phyloP scores from a whole-genome alignment of 2,329 filamentous ascomycete genomes.

The Aspergillus sp. region DNA sequence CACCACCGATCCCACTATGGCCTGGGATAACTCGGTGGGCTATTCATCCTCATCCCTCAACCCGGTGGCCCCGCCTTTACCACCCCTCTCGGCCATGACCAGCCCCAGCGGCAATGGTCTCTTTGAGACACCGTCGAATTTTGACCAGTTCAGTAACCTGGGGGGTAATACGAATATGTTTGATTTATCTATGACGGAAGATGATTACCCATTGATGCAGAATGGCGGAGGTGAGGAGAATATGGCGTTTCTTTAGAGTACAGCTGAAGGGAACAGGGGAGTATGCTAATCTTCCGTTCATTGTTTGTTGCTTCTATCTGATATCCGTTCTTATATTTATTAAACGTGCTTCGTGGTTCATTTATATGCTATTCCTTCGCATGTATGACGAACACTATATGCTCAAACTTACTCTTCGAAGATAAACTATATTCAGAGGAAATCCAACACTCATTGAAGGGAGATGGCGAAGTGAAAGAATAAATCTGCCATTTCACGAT shows the following conservation, averaged over 20 bases:
- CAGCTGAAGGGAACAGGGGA: background rate
- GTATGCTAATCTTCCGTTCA: too few relatives aligned
- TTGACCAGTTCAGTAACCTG: background rate
- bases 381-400: background rate
- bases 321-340: too few relatives aligned
- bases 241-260: conserved; percentile 5
- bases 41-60: background rate
- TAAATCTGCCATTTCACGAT: conserved; percentile 11
- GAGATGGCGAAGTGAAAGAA: background rate
- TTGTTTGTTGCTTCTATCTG: too few relatives aligned
- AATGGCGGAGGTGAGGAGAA: background rate
- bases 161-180: background rate
- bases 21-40: background rate
- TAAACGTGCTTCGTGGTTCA: background rate
- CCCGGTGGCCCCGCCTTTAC: background rate
- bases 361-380: background rate
- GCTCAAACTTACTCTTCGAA: background rate
- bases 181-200: background rate
- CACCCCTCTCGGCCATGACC: background rate
- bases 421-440: background rate
- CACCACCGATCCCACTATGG: background rate
- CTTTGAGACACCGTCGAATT: background rate
- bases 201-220: background rate
- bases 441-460: background rate
- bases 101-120: background rate